Conservation (phyloP, 805 yeast species). For the Ogataea henricii region DNA sequence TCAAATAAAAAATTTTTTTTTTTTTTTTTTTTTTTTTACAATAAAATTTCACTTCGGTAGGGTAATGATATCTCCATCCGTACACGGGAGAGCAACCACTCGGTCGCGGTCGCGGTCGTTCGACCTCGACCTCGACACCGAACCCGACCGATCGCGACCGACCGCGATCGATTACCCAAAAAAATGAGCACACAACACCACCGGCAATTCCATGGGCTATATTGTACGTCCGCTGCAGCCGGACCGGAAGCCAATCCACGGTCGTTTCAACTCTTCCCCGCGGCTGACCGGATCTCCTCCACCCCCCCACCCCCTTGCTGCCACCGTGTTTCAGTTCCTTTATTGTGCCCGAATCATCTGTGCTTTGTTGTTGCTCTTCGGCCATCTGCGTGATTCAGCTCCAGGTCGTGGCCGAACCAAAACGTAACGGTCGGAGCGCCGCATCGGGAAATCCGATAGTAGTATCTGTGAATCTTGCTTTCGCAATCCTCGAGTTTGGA, state of each 20-base stretch:
- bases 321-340: neutral
- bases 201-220: too few species aligned
- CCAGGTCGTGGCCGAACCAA: conserved; percentile 1
- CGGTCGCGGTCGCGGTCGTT: neutral
- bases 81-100: neutral
- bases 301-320: neutral
- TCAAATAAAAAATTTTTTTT: conserved; percentile 10
- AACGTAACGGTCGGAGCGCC: conserved; percentile 6
- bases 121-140: neutral
- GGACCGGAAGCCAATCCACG: too few species aligned
- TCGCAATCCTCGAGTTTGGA: neutral
- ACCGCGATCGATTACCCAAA: too few species aligned
- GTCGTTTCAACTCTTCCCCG: too few species aligned
- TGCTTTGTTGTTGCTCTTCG: neutral
- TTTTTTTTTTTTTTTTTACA: conserved; percentile 9
- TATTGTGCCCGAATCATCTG: neutral
- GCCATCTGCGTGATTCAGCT: neutral
- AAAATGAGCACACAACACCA: too few species aligned
- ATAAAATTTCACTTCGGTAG: conserved; percentile 10
- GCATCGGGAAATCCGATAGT: conserved; percentile 6
- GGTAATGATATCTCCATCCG: conserved; percentile 6
- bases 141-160: neutral
- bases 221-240: too few species aligned
- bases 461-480: conserved; percentile 1
- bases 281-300: too few species aligned